Base-by-base conservation (phyloP, 2,329 filamentous ascomycete species). In the Chaetomium sp. region DNA sequence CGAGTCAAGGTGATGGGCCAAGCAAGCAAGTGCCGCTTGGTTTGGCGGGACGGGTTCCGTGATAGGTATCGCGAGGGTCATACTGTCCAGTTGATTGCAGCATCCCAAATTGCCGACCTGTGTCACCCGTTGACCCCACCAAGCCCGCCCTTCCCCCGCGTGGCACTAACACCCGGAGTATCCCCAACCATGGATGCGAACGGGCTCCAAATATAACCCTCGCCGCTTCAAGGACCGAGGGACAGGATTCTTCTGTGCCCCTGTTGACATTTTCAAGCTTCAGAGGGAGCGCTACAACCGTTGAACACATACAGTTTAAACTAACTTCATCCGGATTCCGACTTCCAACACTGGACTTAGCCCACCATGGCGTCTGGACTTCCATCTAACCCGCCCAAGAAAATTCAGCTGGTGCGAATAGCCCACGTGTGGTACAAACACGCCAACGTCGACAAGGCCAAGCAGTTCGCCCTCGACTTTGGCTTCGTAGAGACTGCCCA, bases 341-440 rank as follows among this genome's bases (percentile, higher is more conserved):
- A 35, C 1, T 1, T 13, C 4, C 42, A 19, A 29, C n/a, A 38
- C 27, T 10, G 50, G 3, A 31, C 53, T 19, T 13, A 23, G 7
- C 12, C 31, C 55, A 49, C 50, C 54, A 67, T 67, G 66, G 63
- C 63, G 49, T 57, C 65, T 47, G 63, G 54, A 55, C 45, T 54
- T 1, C 59, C 65, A 8, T 60, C 62, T 13, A 65, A 61, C 50
- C 61, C 66, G 7, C 9, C 63, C 45, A 61, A 66, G 47, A 68
- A 76, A 71, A 78, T 78, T 68, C 68, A 72, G 53, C 75, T 79
- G 29, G 72, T 74, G 49, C 77, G 76, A 70, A 74, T 79, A 45
- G 76, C 80, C 27, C 80, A 83, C 66, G 78, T 81, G 58, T 80
- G 78, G 73, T 84, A 84, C 75, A 79, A 78, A 63, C 80, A 83